Base-by-base conservation (phyloP, 2,329 filamentous ascomycete species). In the Sclerotinia subarctica region DNA sequence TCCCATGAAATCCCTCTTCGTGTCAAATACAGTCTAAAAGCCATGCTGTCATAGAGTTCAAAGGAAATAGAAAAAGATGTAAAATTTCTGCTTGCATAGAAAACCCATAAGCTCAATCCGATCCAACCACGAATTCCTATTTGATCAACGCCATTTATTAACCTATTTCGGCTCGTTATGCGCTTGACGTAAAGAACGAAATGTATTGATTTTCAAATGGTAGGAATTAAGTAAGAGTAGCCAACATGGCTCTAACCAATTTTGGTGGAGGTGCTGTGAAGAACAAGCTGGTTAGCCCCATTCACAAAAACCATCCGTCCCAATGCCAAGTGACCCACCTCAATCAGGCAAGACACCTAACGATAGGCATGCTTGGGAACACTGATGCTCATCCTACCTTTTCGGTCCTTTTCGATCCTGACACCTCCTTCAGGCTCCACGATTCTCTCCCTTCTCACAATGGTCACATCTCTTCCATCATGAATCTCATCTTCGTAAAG, bases 341-440 rank as follows among this genome's bases (percentile, higher is more conserved):
- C 70, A 73, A 67, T 70, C 71, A 70, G 66, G 58, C 66, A 66
- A 70, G 69, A 72, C 57, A 71, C 83, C 66, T 67, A 70, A 64
- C 80, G 85, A 80, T 82, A 86, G 80, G 88, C 85, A 68, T 76
- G 70, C 82, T 88, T 88, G 77, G 90, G 91, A 80, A 92, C 86
- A 82, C 90, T 91, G 82, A 94, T 88, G 83, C 89, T 87, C 88
- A 95, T 89, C 91, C 90, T 95, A 96, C 94, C 93, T 93, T 92
- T 95, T 84, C 90, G 90, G 82, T 97, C 93, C 84, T 91, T 93
- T 81, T 93, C 91, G 75, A 97, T 88, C 74, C 90, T 84, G 71
- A 91, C 82, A 66, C 86, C 77, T 81, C 84, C 76, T 80, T 86
- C 86, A 72, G 84, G 84, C 74, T 83, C 83, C 72, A 84, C 81